Conservation (phyloP, 176 grass and related monocot genomes). For the barley (Hordeum vulgare) region MorexV3_pseudomolecules_assembly NC_058519.1:52778633-52779132, state of each 20-base stretch:
- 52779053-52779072: conserved; percentile 8
- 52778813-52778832: not conserved
- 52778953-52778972: conserved; percentile 7
- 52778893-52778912: conserved; percentile 11
- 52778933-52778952: conserved; percentile 10
- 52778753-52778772: not conserved
- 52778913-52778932: not conserved
- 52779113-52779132: not conserved
- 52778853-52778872: conserved; percentile 18
- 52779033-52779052: conserved; percentile 13
- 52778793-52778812: not conserved
- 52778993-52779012: conserved; percentile 2
- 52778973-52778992: conserved; percentile 5
- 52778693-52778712: not conserved
- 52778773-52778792: not conserved
- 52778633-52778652: not conserved
- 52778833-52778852: not conserved
- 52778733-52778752: not conserved
- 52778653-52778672: not conserved
- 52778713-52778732: not conserved
- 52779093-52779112: conserved; percentile 4
- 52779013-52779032: not conserved
- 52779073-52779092: conserved; percentile 12
- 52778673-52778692: not conserved
- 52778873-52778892: conserved; percentile 6